Conservation (phyloP, 2,329 filamentous ascomycete genomes). For the Clonostachys solani region DNA sequence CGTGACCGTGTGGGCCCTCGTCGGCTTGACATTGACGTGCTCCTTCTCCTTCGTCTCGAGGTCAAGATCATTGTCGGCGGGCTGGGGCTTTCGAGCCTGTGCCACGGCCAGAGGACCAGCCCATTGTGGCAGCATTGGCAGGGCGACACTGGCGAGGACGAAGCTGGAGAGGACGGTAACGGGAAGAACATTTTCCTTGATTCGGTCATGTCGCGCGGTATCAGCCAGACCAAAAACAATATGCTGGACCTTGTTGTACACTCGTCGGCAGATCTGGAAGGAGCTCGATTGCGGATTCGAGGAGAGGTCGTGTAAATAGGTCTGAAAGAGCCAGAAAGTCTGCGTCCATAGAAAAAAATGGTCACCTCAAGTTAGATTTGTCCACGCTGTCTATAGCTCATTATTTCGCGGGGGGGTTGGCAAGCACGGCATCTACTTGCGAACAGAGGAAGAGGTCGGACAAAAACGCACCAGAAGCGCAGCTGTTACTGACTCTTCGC, state of each 20-base stretch:
- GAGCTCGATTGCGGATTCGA: constrained; percentile 69
- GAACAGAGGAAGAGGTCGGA: not conserved
- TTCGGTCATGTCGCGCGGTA: constrained; percentile 64
- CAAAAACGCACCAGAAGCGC: constrained; percentile 65
- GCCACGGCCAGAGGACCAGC: constrained; percentile 78
- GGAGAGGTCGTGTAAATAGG: constrained; percentile 77
- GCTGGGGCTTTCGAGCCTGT: constrained; percentile 71
- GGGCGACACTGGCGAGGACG: constrained; percentile 70
- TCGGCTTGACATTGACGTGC: constrained; percentile 50
- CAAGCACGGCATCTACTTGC: too few species aligned
- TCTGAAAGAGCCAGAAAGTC: constrained; percentile 91
- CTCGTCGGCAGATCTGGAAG: constrained; percentile 77
- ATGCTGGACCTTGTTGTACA: constrained; percentile 86
- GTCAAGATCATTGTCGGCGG: constrained; percentile 15
- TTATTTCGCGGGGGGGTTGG: too few species aligned
- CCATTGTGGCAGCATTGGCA: constrained; percentile 72
- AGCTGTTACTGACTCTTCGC: constrained; percentile 82
- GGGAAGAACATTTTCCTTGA: constrained; percentile 76
- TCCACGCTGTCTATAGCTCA: not conserved
- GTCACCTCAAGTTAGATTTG: not conserved
- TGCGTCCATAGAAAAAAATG: constrained; percentile 22
- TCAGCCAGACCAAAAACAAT: constrained; percentile 80
- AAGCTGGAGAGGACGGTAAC: constrained; percentile 79
- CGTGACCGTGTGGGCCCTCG: constrained; percentile 65
- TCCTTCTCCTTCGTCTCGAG: constrained; percentile 35